These are phyloP conservation scores for Cercospora janseana DNA, from an alignment of 2,329 filamentous ascomycete genomes.

Conservation along the genomic window DNA sequence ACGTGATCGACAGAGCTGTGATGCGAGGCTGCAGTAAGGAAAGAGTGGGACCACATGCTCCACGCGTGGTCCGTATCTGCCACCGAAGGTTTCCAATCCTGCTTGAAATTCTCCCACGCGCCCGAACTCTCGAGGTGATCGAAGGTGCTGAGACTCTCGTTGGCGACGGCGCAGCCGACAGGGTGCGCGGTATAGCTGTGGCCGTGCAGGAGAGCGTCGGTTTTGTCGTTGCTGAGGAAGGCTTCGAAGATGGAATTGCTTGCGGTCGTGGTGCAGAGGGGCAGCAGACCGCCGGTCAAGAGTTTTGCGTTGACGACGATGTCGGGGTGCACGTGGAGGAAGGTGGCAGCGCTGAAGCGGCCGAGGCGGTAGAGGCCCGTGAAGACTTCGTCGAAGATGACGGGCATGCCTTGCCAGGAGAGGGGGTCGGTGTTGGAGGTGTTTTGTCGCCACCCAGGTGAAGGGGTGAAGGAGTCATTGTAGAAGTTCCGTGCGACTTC, in stretches of 20 bases:
- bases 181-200: slow-evolving; percentile 87
- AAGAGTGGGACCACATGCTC: slow-evolving; percentile 67
- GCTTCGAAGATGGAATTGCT: slow-evolving; percentile 70
- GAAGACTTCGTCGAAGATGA: slow-evolving; percentile 86
- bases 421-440: slow-evolving; percentile 22
- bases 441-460: neutral
- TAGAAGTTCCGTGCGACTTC: slow-evolving; percentile 57
- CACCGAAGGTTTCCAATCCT: slow-evolving; percentile 44
- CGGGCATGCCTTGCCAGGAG: slow-evolving; percentile 70
- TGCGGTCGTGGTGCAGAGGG: slow-evolving; percentile 72
- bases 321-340: slow-evolving; percentile 67
- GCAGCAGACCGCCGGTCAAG: slow-evolving; percentile 75
- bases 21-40: slow-evolving; percentile 61
- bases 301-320: slow-evolving; percentile 81
- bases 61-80: slow-evolving; percentile 46
- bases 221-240: slow-evolving; percentile 71
- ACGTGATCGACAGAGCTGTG: slow-evolving; percentile 59
- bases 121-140: slow-evolving; percentile 55
- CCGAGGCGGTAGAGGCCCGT: slow-evolving; percentile 81
- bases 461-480: slow-evolving; percentile 2
- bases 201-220: slow-evolving; percentile 75
- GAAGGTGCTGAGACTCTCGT: slow-evolving; percentile 64
- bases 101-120: slow-evolving; percentile 57
- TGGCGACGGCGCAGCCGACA: slow-evolving; percentile 74
- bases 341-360: slow-evolving; percentile 65